Base-by-base conservation (phyloP, 2,329 filamentous ascomycete species). In the Nemania serpens region DNA sequence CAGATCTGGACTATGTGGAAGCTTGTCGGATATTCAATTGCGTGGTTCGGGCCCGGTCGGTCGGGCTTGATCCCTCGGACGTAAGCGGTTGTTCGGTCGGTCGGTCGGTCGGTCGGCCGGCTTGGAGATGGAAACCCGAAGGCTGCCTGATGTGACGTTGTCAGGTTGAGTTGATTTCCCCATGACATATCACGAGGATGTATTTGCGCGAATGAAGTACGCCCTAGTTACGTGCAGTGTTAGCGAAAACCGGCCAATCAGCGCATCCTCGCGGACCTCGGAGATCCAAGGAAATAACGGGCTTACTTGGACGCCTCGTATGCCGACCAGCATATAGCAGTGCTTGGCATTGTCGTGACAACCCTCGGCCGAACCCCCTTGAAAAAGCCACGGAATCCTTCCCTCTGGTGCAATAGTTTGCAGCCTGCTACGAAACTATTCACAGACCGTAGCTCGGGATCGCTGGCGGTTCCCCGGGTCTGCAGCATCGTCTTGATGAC, bases 401-500 rank as follows among this genome's bases (percentile, higher is more conserved):
- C 94, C 72, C 93, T 87, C 70, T 86, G 85, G 75, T 93, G 90
- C 66, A 97, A 88, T 61, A 97, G 87, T 64, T 84, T 83, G 65
- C 92, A 94, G 7, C 93, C 93, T 46, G 91, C 88, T 68, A 85
- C 78, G 66, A 97, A 85, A 7, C 93, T 90, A 71, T 88, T 91
- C n/a, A 93, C 91, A n/a, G 87, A 89, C 64, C 93, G 84, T 61
- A 96, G 84, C 73, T 97, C 92, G 15, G 85, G 78, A 72, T 97
- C 95, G 20, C 83, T 81, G 0, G 92, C 91, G 48, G 89, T 90
- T 53, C 95, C 95, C 71, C 94, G 86, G 9, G 95, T 99, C 77
- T 99, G 95, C 69, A 99, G 79, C 77, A 99, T 88, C 1, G 95
- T 99, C 83, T 99, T 99, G 76, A 99, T 95, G 39, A 99, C 95